These are phyloP conservation scores for Cadophora gregata DNA, from an alignment of 2,329 filamentous ascomycete genomes.

Conservation along the genomic window DNA sequence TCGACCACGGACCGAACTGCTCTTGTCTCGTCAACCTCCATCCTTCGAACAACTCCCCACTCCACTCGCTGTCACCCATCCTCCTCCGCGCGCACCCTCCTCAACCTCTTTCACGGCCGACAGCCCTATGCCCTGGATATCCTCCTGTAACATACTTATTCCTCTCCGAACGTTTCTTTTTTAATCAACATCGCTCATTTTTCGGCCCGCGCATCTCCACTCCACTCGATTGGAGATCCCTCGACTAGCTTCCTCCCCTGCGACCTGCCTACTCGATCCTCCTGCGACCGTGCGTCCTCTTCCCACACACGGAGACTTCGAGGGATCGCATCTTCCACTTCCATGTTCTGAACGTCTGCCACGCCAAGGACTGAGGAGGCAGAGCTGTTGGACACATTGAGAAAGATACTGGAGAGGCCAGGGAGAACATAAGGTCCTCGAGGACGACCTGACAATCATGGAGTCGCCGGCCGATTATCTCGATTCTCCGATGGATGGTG, in stretches of 20 bases:
- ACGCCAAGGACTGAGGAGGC: conserved; percentile 37
- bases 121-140: not conserved
- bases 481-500: conserved; percentile 66
- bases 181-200: conserved; percentile 18
- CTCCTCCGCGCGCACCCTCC: conserved; percentile 4
- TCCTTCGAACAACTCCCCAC: conserved; percentile 13
- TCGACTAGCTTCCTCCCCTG: conserved; percentile 25
- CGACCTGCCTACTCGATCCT: conserved; percentile 32
- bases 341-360: conserved; percentile 36
- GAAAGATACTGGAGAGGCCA: not conserved
- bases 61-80: conserved; percentile 5
- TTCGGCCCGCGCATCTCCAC: conserved; percentile 23
- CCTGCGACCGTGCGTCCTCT: conserved; percentile 30
- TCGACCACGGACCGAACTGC: not conserved
- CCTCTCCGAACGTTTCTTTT: conserved; percentile 4
- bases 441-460: conserved; percentile 47
- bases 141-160: conserved; percentile 16
- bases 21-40: conserved; percentile 10
- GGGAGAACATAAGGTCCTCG: conserved; percentile 30
- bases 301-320: conserved; percentile 28
- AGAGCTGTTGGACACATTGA: conserved; percentile 27
- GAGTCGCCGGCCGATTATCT: conserved; percentile 60
- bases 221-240: conserved; percentile 29
- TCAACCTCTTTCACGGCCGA: conserved; percentile 1
- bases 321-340: conserved; percentile 37